Conservation (phyloP, 2,329 filamentous ascomycete species). For the Pestalotiopsis sp. region DNA sequence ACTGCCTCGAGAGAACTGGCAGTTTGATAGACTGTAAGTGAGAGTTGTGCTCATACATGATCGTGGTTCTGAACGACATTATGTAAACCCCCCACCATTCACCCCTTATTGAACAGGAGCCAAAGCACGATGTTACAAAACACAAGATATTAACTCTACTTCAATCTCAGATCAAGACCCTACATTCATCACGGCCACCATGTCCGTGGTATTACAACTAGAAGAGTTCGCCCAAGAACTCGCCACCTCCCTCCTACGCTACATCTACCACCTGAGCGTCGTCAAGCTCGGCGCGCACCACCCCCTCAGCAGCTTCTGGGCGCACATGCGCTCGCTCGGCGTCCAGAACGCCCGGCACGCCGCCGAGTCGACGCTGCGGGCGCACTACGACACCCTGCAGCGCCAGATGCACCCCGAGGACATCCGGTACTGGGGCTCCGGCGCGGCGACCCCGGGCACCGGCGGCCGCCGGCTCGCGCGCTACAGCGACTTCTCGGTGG, state of each 20-base stretch:
- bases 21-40: background rate
- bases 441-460: background rate
- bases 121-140: too few species aligned
- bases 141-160: background rate
- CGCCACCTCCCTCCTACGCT: constrained; percentile 14
- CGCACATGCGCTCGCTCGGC: constrained; percentile 3
- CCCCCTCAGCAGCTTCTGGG: constrained; percentile 14
- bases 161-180: constrained; percentile 12
- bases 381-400: background rate
- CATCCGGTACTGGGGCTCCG: background rate
- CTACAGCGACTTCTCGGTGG: background rate
- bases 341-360: background rate
- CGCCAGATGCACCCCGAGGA: background rate
- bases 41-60: background rate
- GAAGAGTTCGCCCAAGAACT: background rate
- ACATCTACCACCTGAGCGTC: constrained; percentile 7
- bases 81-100: too few species aligned
- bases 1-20: background rate
- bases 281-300: constrained; percentile 14
- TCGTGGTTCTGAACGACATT: background rate
- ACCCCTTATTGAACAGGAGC: too few species aligned
- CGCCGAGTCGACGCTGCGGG: background rate
- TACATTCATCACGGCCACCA: constrained; percentile 3
- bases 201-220: constrained; percentile 7
- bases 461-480: background rate